Conservation (phyloP, 164 flowering plant species). For the Tinospora cordifolia region DNA sequence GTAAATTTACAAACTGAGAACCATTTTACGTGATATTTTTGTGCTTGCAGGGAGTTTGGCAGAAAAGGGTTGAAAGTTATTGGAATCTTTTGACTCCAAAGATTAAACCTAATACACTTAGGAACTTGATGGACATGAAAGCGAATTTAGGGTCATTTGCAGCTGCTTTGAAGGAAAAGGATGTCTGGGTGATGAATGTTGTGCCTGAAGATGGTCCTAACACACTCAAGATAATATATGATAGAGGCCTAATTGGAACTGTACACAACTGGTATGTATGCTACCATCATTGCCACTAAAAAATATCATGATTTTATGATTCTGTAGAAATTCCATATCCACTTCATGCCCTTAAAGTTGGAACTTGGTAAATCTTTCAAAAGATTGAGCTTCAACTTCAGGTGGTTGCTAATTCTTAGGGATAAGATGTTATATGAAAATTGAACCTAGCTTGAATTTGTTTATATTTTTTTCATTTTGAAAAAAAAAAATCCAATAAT, state of each 20-base stretch:
- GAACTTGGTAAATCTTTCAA: too few relatives aligned
- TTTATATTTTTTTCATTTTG: too few relatives aligned
- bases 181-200: slow-evolving; percentile 94
- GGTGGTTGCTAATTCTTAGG: neutral
- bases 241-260: slow-evolving; percentile 78
- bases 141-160: slow-evolving; percentile 86
- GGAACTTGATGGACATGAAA: slow-evolving; percentile 92
- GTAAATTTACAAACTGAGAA: neutral
- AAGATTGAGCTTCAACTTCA: neutral
- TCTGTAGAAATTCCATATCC: neutral
- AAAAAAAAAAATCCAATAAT: neutral
- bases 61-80: slow-evolving; percentile 52
- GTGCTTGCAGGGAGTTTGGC: slow-evolving; percentile 64
- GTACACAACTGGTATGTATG: slow-evolving; percentile 64
- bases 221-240: slow-evolving; percentile 72
- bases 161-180: slow-evolving; percentile 65
- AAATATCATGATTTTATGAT: neutral
- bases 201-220: slow-evolving; percentile 86
- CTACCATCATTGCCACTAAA: neutral
- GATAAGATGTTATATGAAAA: neutral
- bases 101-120: slow-evolving; percentile 40
- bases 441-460: too few relatives aligned
- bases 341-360: neutral
- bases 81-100: slow-evolving; percentile 60
- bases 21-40: neutral